Evolutionary conservation across 768 basidiomycete species (phyloP).

Genomic region (Russula dissimulans): DNA sequence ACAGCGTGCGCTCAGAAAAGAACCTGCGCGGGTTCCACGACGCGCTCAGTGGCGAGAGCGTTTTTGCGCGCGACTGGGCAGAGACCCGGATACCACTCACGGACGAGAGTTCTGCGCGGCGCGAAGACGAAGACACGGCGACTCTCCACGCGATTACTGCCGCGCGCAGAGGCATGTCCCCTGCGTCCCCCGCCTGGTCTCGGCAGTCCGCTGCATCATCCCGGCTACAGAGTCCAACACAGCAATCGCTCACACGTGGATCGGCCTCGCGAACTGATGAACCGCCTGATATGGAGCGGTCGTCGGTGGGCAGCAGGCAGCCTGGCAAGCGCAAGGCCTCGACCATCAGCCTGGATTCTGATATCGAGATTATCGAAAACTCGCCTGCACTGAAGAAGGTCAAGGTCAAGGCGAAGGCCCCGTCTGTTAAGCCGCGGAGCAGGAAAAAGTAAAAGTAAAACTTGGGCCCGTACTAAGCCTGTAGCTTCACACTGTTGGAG

Average conservation of each 20-base stretch:
- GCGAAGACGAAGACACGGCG: conserved; percentile 26
- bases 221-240: conserved; percentile 42
- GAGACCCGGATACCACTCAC: conserved; percentile 50
- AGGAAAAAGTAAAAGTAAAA: conserved; percentile 18
- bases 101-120: conserved; percentile 24
- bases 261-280: conserved; percentile 25
- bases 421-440: conserved; percentile 20
- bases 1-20: conserved; percentile 29
- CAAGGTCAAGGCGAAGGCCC: conserved; percentile 17
- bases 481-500: too few relatives aligned
- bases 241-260: conserved; percentile 26
- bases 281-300: conserved; percentile 35
- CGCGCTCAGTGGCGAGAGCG: conserved; percentile 47
- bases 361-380: conserved; percentile 25
- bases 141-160: conserved; percentile 27
- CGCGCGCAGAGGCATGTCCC: conserved; percentile 35
- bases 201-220: conserved; percentile 25
- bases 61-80: conserved; percentile 70
- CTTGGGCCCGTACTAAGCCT: too few relatives aligned
- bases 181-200: conserved; percentile 43
- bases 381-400: conserved; percentile 21
- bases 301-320: conserved; percentile 17
- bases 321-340: conserved; percentile 43
- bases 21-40: conserved; percentile 49
- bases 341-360: conserved; percentile 23